Conservation (phyloP, 306 rosid genomes). For the Cucumis cinereus region DNA sequence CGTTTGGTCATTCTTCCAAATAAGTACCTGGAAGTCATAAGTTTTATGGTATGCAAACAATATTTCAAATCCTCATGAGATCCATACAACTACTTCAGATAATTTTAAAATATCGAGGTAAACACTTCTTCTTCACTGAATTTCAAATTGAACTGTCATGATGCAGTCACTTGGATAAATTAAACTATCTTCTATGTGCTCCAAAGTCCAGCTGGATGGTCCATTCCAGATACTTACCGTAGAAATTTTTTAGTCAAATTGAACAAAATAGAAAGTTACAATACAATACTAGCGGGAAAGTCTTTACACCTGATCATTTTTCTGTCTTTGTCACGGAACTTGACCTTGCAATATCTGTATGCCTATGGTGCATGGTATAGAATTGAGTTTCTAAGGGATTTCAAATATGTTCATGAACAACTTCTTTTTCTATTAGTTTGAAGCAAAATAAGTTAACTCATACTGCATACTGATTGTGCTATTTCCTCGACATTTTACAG, state of each 20-base stretch:
- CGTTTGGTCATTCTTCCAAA: not conserved
- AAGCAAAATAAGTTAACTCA: not conserved
- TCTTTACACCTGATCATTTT: not conserved
- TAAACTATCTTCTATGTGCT: not conserved
- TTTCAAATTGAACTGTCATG: not conserved
- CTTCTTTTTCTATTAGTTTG: not conserved
- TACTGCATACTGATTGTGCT: not conserved
- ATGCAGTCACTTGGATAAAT: not conserved
- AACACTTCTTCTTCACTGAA: not conserved
- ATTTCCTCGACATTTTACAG: not conserved
- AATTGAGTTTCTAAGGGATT: not conserved
- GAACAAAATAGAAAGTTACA: not conserved
- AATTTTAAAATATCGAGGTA: not conserved
- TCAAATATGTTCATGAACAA: not conserved
- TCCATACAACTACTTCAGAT: not conserved
- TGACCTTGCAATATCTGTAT: not conserved
- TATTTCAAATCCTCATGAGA: not conserved
- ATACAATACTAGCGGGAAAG: not conserved
- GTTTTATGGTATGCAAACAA: not conserved
- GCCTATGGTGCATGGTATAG: not conserved
- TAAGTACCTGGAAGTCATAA: not conserved
- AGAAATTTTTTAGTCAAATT: not conserved
- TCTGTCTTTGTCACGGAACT: not conserved
- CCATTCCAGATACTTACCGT: not conserved
- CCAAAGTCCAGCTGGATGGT: not conserved